Conservation (phyloP, 768 basidiomycete genomes). For the Saitozyma podzolica region DNA sequence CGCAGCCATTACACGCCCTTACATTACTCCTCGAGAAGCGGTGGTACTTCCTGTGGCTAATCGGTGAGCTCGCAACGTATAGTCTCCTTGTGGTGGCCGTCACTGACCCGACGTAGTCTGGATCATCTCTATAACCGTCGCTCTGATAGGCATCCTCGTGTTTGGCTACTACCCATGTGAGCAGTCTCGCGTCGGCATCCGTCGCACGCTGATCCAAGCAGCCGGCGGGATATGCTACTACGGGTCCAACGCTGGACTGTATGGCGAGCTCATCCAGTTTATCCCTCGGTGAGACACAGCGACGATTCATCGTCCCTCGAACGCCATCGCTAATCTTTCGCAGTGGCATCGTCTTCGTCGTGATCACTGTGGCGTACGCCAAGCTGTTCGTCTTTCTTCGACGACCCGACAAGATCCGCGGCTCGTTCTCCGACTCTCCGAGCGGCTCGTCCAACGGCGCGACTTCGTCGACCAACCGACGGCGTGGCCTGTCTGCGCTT, state of each 20-base stretch:
- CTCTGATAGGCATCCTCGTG: slow-evolving; percentile 37
- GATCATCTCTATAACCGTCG: slow-evolving; percentile 31
- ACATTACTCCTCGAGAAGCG: slow-evolving; percentile 45
- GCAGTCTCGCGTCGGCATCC: slow-evolving; percentile 5
- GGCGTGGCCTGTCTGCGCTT: neutral
- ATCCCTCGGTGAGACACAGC: slow-evolving; percentile 38
- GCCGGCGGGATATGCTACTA: slow-evolving; percentile 50
- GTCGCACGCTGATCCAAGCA: slow-evolving; percentile 3
- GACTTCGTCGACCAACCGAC: too few species aligned
- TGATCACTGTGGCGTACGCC: slow-evolving; percentile 48
- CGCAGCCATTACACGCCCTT: slow-evolving; percentile 43
- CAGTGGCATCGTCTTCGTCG: slow-evolving; percentile 47
- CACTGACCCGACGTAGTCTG: slow-evolving; percentile 33
- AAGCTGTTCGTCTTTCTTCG: slow-evolving; percentile 52
- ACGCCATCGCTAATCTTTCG: neutral
- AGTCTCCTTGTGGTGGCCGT: neutral
- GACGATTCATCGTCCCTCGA: too few species aligned
- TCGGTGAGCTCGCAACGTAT: slow-evolving; percentile 19
- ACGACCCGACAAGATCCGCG: slow-evolving; percentile 52
- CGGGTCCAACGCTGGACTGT: slow-evolving; percentile 45
- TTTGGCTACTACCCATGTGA: slow-evolving; percentile 43
- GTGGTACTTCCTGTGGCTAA: slow-evolving; percentile 44
- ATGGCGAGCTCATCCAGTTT: slow-evolving; percentile 52
- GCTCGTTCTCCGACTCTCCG: slow-evolving; percentile 11
- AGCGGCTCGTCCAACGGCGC: neutral